These are phyloP conservation scores for Colletotrichum chrysophilum DNA, from an alignment of 2,329 filamentous ascomycete species.

Conservation along the genomic window DNA sequence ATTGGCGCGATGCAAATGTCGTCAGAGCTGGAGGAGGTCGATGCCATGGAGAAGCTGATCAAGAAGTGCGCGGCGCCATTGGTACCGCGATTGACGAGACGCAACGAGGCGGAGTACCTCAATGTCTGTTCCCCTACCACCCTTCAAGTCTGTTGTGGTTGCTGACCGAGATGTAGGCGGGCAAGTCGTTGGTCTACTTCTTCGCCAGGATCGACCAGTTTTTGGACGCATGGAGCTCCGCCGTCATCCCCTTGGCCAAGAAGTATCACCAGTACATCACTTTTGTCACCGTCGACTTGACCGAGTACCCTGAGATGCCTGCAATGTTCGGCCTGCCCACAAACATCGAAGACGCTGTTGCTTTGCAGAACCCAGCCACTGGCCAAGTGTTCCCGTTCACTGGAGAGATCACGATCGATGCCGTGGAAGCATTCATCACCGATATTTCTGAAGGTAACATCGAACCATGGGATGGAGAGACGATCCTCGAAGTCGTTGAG, in stretches of 20 bases:
- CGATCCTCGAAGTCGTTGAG: constrained; percentile 4
- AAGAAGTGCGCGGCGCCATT: constrained; percentile 41
- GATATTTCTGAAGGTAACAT: constrained; percentile 49
- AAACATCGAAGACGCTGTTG: constrained; percentile 34
- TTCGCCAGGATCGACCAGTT: constrained; percentile 29
- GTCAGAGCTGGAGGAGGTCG: constrained; percentile 34
- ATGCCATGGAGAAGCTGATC: constrained; percentile 41
- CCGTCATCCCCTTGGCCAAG: constrained; percentile 38
- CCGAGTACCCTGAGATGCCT: constrained; percentile 50
- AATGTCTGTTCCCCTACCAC: neutral
- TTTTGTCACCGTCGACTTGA: constrained; percentile 52
- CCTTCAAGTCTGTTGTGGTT: neutral
- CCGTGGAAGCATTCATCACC: constrained; percentile 47
- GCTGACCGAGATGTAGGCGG: constrained; percentile 29
- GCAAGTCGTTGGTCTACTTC: constrained; percentile 43
- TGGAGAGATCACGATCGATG: constrained; percentile 33
- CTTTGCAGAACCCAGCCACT: constrained; percentile 49
- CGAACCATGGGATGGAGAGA: constrained; percentile 39
- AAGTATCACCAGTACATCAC: constrained; percentile 52
- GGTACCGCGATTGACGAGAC: constrained; percentile 49
- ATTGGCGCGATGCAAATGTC: constrained; percentile 39
- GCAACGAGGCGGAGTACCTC: constrained; percentile 44
- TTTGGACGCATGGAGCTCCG: constrained; percentile 41
- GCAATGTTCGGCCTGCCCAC: constrained; percentile 40
- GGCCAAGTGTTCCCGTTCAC: constrained; percentile 47